Conservation (phyloP, 169 alveolate genomes). For the Cryptosporidium bovis region DNA sequence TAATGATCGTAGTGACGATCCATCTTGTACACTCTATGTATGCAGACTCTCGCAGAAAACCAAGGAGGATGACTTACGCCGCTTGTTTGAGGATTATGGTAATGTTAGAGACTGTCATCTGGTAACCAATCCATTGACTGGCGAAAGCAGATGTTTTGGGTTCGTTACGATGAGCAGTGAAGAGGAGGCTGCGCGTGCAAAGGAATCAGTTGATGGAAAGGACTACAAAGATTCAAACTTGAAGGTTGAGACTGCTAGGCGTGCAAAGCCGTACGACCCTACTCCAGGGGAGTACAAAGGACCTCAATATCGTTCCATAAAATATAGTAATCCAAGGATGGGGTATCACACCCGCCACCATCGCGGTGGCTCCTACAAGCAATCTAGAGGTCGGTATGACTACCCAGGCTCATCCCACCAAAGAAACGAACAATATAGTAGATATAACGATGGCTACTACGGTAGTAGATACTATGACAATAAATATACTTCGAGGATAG, state of each 20-base stretch:
- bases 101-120: conserved; percentile 63
- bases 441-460: conserved; percentile 65
- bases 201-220: conserved; percentile 68
- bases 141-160: conserved; percentile 72
- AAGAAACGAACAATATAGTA: conserved; percentile 63
- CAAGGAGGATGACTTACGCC: conserved; percentile 61
- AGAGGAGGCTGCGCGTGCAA: conserved; percentile 74
- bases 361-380: conserved; percentile 64
- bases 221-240: conserved; percentile 69
- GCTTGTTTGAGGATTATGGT: conserved; percentile 68
- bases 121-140: conserved; percentile 62
- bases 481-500: conserved; percentile 55
- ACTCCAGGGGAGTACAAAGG: conserved; percentile 74
- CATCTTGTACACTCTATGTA: conserved; percentile 70
- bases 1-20: conserved; percentile 49
- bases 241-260: conserved; percentile 72
- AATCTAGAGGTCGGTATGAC: conserved; percentile 53
- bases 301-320: conserved; percentile 71
- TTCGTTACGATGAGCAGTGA: conserved; percentile 64
- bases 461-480: conserved; percentile 51
- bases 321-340: conserved; percentile 40
- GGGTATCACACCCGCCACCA: conserved; percentile 36
- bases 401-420: conserved; percentile 54
- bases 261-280: conserved; percentile 74
- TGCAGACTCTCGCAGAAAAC: conserved; percentile 64